Evolutionary conservation across 768 basidiomycete species (phyloP).

Genomic region (Podaxis mareebaensis): DNA sequence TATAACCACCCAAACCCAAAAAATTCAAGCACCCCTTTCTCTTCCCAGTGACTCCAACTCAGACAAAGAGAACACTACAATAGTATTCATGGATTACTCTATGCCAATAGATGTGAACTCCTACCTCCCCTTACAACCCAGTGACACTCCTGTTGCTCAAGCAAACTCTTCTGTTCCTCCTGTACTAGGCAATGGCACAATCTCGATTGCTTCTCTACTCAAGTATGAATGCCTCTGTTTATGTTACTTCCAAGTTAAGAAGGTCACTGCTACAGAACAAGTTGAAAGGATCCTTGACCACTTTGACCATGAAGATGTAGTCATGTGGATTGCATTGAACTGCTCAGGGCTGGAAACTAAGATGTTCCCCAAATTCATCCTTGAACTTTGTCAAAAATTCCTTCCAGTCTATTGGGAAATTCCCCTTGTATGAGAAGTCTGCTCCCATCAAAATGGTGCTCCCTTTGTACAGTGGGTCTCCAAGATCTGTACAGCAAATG

Average conservation of each 20-base stretch:
- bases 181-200: not conserved
- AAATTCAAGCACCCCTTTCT: not conserved
- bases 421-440: too few species aligned
- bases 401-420: too few species aligned
- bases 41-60: not conserved
- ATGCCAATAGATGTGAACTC: too few species aligned
- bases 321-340: not conserved
- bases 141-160: not conserved
- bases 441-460: too few species aligned
- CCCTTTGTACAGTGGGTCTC: too few species aligned
- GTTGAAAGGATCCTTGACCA: not conserved
- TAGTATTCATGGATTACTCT: too few species aligned
- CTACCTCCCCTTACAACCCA: not conserved
- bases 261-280: not conserved
- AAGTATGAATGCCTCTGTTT: not conserved
- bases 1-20: not conserved
- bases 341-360: not conserved
- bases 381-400: not conserved
- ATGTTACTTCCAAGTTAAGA: not conserved
- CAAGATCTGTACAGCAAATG: too few species aligned
- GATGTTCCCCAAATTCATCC: not conserved
- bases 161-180: not conserved
- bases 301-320: not conserved
- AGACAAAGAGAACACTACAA: not conserved
- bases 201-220: not conserved